Percentiles rank a stretch among this genome's conserved stretches.
These are phyloP conservation scores for Amaranthus tricolor DNA, from an alignment of 179 eudicot species.

Conservation along the genomic window DNA sequence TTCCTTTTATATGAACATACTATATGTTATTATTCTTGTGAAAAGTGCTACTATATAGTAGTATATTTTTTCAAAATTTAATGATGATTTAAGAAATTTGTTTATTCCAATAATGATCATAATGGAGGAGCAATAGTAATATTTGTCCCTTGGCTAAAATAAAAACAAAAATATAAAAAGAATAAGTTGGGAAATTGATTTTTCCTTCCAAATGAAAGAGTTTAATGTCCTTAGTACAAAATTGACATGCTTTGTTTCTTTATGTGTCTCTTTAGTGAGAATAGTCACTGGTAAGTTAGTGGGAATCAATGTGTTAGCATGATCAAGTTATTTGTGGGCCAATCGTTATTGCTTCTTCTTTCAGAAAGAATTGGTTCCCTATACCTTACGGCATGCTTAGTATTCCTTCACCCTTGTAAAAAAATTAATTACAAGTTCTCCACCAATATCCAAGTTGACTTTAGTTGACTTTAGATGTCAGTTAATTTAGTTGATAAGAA, in stretches of 20 bases:
- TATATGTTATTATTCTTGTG: not conserved
- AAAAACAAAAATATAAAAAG: not conserved
- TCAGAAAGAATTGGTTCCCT: constrained; percentile 33
- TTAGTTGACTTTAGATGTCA: too few species aligned
- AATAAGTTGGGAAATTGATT: not conserved
- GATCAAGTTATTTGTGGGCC: constrained; percentile 30
- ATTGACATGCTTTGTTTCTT: constrained; percentile 15
- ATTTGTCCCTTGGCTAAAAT: not conserved
- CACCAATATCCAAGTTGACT: too few species aligned
- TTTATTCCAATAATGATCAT: not conserved
- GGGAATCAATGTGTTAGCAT: constrained; percentile 12
- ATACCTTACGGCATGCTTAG: constrained; percentile 24
- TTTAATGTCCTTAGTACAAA: not conserved
- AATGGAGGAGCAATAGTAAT: not conserved
- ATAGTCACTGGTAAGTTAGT: constrained; percentile 9
- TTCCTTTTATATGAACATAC: too few species aligned
- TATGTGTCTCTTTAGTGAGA: not conserved
- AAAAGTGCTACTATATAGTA: not conserved
- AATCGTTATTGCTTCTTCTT: constrained; percentile 19
- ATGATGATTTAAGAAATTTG: not conserved
- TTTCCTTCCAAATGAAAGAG: not conserved
- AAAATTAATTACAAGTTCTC: too few species aligned
- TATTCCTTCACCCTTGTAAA: not conserved
- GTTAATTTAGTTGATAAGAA: too few species aligned
- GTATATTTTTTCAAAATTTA: not conserved